These are phyloP conservation scores for Cyberlindnera maritima DNA, from an alignment of 805 yeast species.

Conservation along the genomic window DNA sequence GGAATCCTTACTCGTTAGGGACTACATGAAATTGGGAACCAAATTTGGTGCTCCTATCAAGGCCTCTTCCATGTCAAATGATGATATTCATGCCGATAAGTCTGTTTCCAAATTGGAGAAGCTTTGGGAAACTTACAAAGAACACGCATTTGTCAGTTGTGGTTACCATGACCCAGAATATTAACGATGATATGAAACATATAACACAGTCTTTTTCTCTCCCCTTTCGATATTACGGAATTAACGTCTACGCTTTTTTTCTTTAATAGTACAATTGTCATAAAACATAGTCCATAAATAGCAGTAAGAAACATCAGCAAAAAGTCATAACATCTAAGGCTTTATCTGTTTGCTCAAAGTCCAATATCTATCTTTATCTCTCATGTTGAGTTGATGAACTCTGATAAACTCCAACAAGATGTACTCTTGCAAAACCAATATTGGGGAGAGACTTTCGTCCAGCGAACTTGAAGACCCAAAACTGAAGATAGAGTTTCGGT, in stretches of 20 bases:
- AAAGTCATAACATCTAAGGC: slow-evolving; percentile 1
- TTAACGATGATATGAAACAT: background rate
- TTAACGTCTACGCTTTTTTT: too few species aligned
- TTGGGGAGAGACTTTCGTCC: slow-evolving; percentile 31
- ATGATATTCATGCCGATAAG: slow-evolving; percentile 13
- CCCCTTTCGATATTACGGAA: too few species aligned
- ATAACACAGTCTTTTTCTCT: background rate
- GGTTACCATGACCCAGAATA: slow-evolving; percentile 15
- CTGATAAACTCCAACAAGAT: slow-evolving; percentile 69
- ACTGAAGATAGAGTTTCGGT: slow-evolving; percentile 26
- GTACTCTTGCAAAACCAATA: slow-evolving; percentile 43
- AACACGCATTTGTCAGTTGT: slow-evolving; percentile 53
- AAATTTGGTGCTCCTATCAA: slow-evolving; percentile 44
- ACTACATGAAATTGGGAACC: slow-evolving; percentile 60
- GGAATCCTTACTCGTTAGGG: slow-evolving; percentile 54
- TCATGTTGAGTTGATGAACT: slow-evolving; percentile 55
- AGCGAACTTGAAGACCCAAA: slow-evolving; percentile 20
- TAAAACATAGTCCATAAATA: background rate
- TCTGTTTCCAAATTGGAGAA: slow-evolving; percentile 29
- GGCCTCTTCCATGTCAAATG: background rate
- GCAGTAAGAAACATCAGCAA: background rate
- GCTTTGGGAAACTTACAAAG: slow-evolving; percentile 56
- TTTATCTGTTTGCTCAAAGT: slow-evolving; percentile 51
- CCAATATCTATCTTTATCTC: slow-evolving; percentile 71
- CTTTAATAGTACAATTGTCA: background rate